phyloP scores from a whole-genome alignment of 441 rosid genomes.

The Iberis amara region DNA sequence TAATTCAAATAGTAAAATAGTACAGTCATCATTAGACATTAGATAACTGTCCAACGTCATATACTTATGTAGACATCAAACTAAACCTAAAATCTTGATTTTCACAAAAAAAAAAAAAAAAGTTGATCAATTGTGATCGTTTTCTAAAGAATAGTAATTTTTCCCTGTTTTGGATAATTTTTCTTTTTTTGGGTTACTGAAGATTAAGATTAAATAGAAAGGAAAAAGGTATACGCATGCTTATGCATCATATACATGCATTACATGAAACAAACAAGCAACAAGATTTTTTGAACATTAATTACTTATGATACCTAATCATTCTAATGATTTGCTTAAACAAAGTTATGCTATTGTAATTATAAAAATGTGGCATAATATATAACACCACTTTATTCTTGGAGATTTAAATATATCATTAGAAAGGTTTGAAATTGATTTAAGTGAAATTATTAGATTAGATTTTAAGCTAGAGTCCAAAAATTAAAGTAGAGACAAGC shows the following conservation, averaged over 20 bases:
- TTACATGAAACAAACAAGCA: constrained; percentile 14
- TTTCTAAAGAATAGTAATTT: too few relatives aligned
- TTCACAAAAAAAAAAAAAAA: too few relatives aligned
- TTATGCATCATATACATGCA: background rate
- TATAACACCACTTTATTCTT: too few relatives aligned
- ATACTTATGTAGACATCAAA: constrained; percentile 1
- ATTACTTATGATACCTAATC: constrained; percentile 2
- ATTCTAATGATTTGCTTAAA: constrained; percentile 19
- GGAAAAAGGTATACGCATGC: background rate
- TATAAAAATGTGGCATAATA: too few relatives aligned
- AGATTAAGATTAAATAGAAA: too few relatives aligned
- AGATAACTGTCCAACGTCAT: constrained; percentile 24
- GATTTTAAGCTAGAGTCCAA: constrained; percentile 21
- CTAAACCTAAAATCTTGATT: constrained; percentile 1
- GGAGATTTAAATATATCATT: background rate
- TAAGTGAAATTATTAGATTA: constrained; percentile 15
- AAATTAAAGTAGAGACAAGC: constrained; percentile 31
- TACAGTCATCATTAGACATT: constrained; percentile 24
- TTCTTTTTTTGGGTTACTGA: too few relatives aligned
- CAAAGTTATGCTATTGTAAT: background rate
- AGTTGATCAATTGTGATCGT: too few relatives aligned
- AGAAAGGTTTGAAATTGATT: constrained; percentile 2
- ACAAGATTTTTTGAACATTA: constrained; percentile 6
- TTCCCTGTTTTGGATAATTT: too few relatives aligned
- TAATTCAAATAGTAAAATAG: constrained; percentile 12